Evolutionary conservation across 257 asterid species (phyloP), one percentile per base, ranked within the genome.

Genomic region (Haberlea rhodopensis): DNA sequence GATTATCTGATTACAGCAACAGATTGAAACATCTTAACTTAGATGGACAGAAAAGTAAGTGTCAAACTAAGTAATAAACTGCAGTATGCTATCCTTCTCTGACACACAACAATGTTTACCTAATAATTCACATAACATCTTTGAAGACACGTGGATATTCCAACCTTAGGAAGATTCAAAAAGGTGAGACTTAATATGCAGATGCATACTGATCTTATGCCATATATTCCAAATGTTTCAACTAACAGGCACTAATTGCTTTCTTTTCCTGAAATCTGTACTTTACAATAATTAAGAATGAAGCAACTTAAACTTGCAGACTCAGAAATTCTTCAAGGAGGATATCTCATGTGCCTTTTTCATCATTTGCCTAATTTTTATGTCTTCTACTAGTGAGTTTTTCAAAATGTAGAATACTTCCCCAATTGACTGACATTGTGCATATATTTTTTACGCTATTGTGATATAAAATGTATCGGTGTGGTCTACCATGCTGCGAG

Each of bases 1-100:
- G 79, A 79, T 87, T 89, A 66, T 87, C 98, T 91, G 95, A 73
- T 68, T 45, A 65, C 43, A 71, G 16, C 58, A 80, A 74, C 53
- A 61, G 70, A 70, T n/a, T 19, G 60, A 70, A 29, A 62, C 51
- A 40, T 63, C 66, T 54, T 11, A 70, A 34, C 58, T 63, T 7
- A 63, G 75, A 59, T 54, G 19, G 60, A 31, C 15, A 26, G 21
- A 40, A 37, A 9, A n/a, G n/a, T 37, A 37, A 3, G 18, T 11
- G 48, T 6, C 48, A 37, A 11, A 11, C 4, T 13, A 37, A 13
- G 48, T 37, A 37, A 37, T 3, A 37, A 37, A 37, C 48, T 37
- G 18, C 48, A 37, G 48, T 1, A 3, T 37, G 48, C 11, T n/a
- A 37, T 37, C n/a, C 48, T 37, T 37, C 18, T 37, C 48, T 32